A percentile compares a stretch with the other conserved stretches of the same genome.
Conservation (phyloP, 2,329 filamentous ascomycete genomes). For the Gnomoniopsis sp. region DNA sequence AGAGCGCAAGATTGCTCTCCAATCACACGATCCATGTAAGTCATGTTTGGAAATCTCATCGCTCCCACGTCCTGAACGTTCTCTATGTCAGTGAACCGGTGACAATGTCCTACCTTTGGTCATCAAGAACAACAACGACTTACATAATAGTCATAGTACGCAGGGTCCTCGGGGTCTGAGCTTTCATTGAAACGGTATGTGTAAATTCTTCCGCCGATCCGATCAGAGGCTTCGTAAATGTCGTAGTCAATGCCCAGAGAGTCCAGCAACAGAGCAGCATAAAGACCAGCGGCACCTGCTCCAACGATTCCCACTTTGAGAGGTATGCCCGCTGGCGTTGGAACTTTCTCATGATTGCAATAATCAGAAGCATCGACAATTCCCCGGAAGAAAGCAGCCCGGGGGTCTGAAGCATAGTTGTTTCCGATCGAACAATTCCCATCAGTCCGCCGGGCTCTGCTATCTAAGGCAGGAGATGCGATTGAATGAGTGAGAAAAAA, state of each 20-base stretch:
- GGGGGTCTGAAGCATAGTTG: slow-evolving; percentile 9
- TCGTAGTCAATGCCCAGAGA: slow-evolving; percentile 32
- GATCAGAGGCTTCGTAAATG: slow-evolving; percentile 32
- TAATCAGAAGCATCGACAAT: slow-evolving; percentile 16
- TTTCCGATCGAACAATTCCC: neutral
- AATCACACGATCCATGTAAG: slow-evolving; percentile 26
- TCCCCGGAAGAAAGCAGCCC: slow-evolving; percentile 20
- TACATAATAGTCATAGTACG: slow-evolving; percentile 31
- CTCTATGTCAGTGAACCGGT: neutral
- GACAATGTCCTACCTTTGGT: neutral
- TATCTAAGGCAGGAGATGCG: neutral
- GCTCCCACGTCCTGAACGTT: slow-evolving; percentile 33
- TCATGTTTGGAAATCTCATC: slow-evolving; percentile 36
- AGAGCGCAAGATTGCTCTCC: slow-evolving; percentile 21
- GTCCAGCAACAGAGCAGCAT: slow-evolving; percentile 32
- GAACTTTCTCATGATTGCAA: slow-evolving; percentile 15
- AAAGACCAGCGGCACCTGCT: slow-evolving; percentile 34
- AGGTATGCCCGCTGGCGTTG: slow-evolving; percentile 10
- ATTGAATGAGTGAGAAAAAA: neutral
- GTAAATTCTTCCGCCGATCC: slow-evolving; percentile 34
- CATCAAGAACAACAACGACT: neutral
- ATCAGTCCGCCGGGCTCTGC: neutral
- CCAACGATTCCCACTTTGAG: slow-evolving; percentile 34
- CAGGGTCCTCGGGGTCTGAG: slow-evolving; percentile 18
- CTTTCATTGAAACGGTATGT: slow-evolving; percentile 31